Conservation (phyloP, 257 asterid species). For the Penstemon eatonii region DNA sequence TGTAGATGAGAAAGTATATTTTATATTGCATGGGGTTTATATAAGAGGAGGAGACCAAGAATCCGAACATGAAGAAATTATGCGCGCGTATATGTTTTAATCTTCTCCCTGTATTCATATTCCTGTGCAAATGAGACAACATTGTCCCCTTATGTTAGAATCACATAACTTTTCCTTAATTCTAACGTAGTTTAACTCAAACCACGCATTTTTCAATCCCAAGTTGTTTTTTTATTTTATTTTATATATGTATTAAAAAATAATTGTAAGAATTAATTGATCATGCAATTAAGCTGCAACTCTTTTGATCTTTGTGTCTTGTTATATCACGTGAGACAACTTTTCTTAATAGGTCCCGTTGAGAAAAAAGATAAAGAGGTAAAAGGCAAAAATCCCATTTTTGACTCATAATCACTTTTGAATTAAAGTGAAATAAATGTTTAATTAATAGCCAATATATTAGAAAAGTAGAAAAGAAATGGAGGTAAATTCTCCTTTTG, state of each 20-base stretch:
- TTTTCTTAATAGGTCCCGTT: constrained; percentile 43
- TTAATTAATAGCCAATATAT: constrained; percentile 20
- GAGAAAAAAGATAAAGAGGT: constrained; percentile 44
- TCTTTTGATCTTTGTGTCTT: neutral
- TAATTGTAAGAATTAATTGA: no score
- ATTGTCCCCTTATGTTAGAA: constrained; percentile 48
- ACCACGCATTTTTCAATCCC: constrained; percentile 41
- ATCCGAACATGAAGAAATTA: constrained; percentile 42
- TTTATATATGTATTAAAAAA: no score
- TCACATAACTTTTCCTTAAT: constrained; percentile 28
- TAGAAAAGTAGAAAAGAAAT: constrained; percentile 18
- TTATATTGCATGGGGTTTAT: constrained; percentile 27
- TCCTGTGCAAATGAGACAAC: constrained; percentile 55
- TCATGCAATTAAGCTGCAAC: no score
- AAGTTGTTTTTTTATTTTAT: constrained; percentile 3
- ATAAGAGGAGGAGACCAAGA: constrained; percentile 37
- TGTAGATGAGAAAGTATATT: constrained; percentile 6
- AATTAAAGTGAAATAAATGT: constrained; percentile 32
- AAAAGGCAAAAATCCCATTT: constrained; percentile 44
- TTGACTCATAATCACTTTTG: constrained; percentile 63
- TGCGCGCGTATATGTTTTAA: constrained; percentile 45
- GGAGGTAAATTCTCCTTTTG: constrained; percentile 18
- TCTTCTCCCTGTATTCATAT: constrained; percentile 47
- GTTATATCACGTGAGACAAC: constrained; percentile 43
- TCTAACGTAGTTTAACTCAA: constrained; percentile 4